Evolutionary conservation across 78 protist genomes (phyloP).

Genomic region (Monosiga brevicollis): DNA sequence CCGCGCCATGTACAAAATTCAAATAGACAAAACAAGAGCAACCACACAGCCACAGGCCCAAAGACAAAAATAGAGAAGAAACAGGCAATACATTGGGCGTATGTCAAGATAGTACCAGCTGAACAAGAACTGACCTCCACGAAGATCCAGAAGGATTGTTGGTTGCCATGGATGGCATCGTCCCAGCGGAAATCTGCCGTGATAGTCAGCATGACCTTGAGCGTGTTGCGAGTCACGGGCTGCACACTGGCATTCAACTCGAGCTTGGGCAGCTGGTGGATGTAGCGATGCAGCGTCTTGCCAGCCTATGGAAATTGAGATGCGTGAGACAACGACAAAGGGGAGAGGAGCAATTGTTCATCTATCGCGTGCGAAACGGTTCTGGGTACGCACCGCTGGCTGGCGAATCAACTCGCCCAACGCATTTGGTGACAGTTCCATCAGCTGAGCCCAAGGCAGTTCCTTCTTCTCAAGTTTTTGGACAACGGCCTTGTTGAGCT

Average conservation of each 20-base stretch:
- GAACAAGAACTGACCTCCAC: constrained; percentile 58
- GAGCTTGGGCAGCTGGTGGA: constrained; percentile 81
- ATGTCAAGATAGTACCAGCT: too few relatives aligned
- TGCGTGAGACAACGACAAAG: neutral
- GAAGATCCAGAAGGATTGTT: constrained; percentile 77
- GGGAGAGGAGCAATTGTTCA: too few relatives aligned
- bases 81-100: too few relatives aligned
- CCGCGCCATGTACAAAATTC: too few relatives aligned
- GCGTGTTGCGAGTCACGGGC: constrained; percentile 85
- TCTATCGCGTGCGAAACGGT: too few relatives aligned
- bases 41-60: too few relatives aligned
- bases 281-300: constrained; percentile 50
- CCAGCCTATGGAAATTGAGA: constrained; percentile 40
- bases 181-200: constrained; percentile 87
- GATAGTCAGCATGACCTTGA: constrained; percentile 72
- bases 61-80: too few relatives aligned
- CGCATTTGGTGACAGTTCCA: constrained; percentile 48
- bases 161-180: constrained; percentile 68
- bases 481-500: constrained; percentile 64
- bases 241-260: constrained; percentile 74
- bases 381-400: constrained; percentile 28
- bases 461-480: constrained; percentile 72
- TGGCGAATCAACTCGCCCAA: constrained; percentile 69
- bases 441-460: constrained; percentile 73
- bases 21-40: too few relatives aligned